These are phyloP conservation scores for Talaromyces verruculosus DNA, from an alignment of 2,329 filamentous ascomycete species.

Conservation along the genomic window DNA sequence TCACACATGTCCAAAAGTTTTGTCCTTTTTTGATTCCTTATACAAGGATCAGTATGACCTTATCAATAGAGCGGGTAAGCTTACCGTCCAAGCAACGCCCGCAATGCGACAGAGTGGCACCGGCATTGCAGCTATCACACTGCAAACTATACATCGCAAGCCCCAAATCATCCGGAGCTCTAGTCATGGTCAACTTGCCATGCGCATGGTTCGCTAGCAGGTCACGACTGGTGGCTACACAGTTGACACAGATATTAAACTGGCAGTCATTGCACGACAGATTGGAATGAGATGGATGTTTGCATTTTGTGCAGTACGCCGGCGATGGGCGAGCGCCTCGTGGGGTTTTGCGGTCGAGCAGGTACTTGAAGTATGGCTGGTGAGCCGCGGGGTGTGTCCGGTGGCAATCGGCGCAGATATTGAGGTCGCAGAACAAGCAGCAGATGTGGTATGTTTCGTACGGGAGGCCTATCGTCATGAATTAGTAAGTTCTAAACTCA, in stretches of 20 bases:
- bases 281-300: slow-evolving; percentile 16
- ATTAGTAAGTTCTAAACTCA: too few relatives aligned
- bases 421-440: slow-evolving; percentile 21
- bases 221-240: slow-evolving; percentile 15
- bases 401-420: slow-evolving; percentile 17
- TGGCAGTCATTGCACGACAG: slow-evolving; percentile 18
- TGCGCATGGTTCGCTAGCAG: slow-evolving; percentile 15
- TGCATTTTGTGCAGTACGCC: slow-evolving; percentile 18
- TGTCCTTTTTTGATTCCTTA: slow-evolving; percentile 16
- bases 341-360: slow-evolving; percentile 16
- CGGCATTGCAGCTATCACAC: slow-evolving; percentile 15
- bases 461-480: slow-evolving; percentile 8
- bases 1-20: slow-evolving; percentile 21
- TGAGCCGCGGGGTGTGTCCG: slow-evolving; percentile 16
- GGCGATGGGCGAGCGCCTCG: slow-evolving; percentile 14
- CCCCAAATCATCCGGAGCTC: slow-evolving; percentile 19
- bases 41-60: not conserved
- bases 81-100: slow-evolving; percentile 18
- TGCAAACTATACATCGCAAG: slow-evolving; percentile 14
- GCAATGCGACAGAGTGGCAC: slow-evolving; percentile 20
- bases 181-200: slow-evolving; percentile 16
- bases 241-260: slow-evolving; percentile 20
- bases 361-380: slow-evolving; percentile 20
- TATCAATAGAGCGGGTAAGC: too few relatives aligned
- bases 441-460: slow-evolving; percentile 19